phyloP scores from a whole-genome alignment of 176 grass and related monocot species.

The Cenchrus americanus region DNA sequence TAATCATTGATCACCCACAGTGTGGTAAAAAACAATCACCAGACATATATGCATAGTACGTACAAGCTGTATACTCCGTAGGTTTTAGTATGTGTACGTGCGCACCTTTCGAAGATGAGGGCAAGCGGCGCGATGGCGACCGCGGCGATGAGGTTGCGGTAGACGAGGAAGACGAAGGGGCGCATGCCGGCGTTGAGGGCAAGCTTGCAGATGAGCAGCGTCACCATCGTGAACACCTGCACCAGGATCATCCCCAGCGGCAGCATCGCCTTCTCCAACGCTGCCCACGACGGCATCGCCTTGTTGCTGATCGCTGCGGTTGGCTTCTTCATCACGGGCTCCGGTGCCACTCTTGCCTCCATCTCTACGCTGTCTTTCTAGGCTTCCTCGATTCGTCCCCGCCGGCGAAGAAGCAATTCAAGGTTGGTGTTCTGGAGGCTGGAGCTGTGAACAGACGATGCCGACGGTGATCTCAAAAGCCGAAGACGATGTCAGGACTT shows the following conservation, averaged over 20 bases:
- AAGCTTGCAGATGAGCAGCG: constrained; percentile 47
- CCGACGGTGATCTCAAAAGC: background rate
- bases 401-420: too few species aligned
- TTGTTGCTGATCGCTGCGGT: background rate
- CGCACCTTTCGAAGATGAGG: constrained; percentile 46
- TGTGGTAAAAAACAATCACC: too few species aligned
- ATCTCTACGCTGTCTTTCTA: background rate
- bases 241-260: constrained; percentile 45
- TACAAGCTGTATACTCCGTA: too few species aligned
- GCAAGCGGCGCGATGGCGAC: constrained; percentile 27
- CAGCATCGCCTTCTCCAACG: constrained; percentile 18
- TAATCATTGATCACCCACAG: background rate
- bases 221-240: constrained; percentile 34
- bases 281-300: too few species aligned
- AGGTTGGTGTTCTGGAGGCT: too few species aligned
- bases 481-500: background rate
- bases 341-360: background rate
- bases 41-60: too few species aligned
- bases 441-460: too few species aligned
- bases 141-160: constrained; percentile 46
- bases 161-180: constrained; percentile 45
- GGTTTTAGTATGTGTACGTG: background rate
- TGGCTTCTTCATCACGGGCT: background rate
- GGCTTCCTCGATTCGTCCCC: background rate
- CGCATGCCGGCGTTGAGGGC: constrained; percentile 44